These are phyloP conservation scores for Rhodotorula taiwanensis DNA, from an alignment of 768 basidiomycete species.

Conservation along the genomic window DNA sequence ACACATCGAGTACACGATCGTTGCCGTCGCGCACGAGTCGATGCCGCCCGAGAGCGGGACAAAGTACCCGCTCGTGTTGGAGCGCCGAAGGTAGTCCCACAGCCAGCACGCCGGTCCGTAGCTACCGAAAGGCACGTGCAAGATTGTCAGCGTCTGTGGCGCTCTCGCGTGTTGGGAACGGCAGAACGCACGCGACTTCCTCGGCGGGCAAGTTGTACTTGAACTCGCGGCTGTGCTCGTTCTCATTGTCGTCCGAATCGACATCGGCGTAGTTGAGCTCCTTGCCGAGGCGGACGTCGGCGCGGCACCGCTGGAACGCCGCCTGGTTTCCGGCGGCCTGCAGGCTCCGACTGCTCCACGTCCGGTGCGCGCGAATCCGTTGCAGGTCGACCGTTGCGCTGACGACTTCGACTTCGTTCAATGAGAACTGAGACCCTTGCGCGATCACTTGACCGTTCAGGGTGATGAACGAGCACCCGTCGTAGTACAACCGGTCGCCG, in stretches of 20 bases:
- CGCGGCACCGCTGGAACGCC: constrained; percentile 72
- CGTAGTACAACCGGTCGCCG: constrained; percentile 94
- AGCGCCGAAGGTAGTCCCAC: constrained; percentile 98
- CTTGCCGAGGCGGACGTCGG: constrained; percentile 58
- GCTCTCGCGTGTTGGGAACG: background rate
- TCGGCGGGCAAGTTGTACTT: constrained; percentile 82
- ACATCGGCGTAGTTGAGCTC: constrained; percentile 45
- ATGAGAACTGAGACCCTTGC: constrained; percentile 93
- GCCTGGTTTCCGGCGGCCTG: constrained; percentile 68
- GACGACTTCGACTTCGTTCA: constrained; percentile 92
- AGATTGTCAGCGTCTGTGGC: background rate
- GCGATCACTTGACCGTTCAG: constrained; percentile 87
- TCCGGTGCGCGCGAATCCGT: constrained; percentile 82
- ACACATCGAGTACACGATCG: constrained; percentile 96
- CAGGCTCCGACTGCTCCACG: constrained; percentile 69
- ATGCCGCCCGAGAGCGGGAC: constrained; percentile 92
- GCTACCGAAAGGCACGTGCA: constrained; percentile 47
- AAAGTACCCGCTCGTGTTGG: constrained; percentile 89
- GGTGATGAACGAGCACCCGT: constrained; percentile 93
- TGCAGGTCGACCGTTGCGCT: constrained; percentile 95
- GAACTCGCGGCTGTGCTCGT: constrained; percentile 47
- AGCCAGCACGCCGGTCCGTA: constrained; percentile 98
- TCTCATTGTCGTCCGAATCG: constrained; percentile 52
- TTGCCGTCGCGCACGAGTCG: constrained; percentile 92
- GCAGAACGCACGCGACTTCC: constrained; percentile 79